Evolutionary conservation across 2,329 filamentous ascomycete species (phyloP), one percentile per base, ranked within the genome.

Genomic region (Fusarium chlamydosporum): DNA sequence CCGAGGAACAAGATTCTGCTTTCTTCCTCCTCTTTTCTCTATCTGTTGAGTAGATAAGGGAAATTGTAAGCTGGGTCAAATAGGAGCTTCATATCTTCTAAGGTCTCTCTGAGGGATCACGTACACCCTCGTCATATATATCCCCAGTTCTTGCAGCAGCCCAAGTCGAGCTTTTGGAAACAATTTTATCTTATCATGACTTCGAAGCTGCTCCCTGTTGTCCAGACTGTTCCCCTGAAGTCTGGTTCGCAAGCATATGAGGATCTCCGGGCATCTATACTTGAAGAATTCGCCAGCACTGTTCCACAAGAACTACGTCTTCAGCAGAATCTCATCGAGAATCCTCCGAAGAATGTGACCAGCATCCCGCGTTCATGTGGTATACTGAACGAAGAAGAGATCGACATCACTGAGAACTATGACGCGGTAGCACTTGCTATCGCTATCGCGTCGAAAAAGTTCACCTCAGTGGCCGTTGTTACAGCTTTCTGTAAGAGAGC

Each of bases 401-500:
- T 86, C 5, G 75, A 78, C 10, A 83, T 87, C 35, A 87, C 85
- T 0, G 81, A 84, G 34, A 75, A 77, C 15, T 81, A 82, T 48
- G 82, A 85, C 65, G 82, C 80, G 0, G 74, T 77, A 6, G 78
- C 71, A 3, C 77, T 86, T 7, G 79, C 81, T 0, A 75, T 74
- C 29, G 79, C 78, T 11, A 80, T 85, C 10, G 77, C 78, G 0
- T 61, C 65, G 3, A 69, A 71, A 10, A 76, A 77, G 26, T 74
- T 81, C 41, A 79, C 78, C 4, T 76, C 82, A 3, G 78, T 80
- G 3, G 75, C 76, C 7, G 83, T 84, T 0, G 76, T 77, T 1
- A 77, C 74, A 13, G 86, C 86, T 0, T 90, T 86, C 29, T 71
- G 83, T 81, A 86, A 86, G 72, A 72, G 83, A 7, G 82, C 83